Base-by-base conservation (phyloP, 257 asterid species). In the Plectranthus barbatus region DNA sequence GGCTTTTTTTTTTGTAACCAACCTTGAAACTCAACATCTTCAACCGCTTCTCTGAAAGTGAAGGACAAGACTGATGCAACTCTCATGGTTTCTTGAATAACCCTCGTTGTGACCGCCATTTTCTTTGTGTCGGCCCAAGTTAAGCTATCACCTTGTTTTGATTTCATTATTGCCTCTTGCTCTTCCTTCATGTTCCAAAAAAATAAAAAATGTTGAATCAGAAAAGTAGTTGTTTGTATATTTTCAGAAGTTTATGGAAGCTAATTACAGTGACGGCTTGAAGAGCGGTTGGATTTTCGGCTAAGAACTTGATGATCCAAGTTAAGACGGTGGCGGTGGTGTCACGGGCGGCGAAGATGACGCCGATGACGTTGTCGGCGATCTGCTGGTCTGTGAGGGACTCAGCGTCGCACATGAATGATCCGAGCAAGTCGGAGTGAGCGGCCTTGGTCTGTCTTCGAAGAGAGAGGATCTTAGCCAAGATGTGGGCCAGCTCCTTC, bases 41-140 rank as follows among this genome's bases (percentile, higher is more conserved):
- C 85, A 39, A 86, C 88, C 40, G 95, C 95, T 76, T 86, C 95
- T 69, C 95, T 81, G 78, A 86, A 86, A 0, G 95, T 86, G 64
- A 86, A 86, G 37, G 95, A 86, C 50, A 86, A 66, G 49, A 86
- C 78, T 8, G 95, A 86, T 9, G 92, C 92, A 60, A 81, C 89
- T 74, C 95, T 80, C 54, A 86, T 82, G 23, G 92, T 86, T 76
- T 86, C 95, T 73, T 82, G 87, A 70, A 86, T 82, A 29, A 86
- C 92, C 71, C 86, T 77, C 33, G 84, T 62, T 7, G 95, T 80
- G 5, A 80, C 74, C 37, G 78, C 79, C 95, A 86, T 86, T 73
- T 71, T 84, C 70, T 69, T 86, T 14, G 92, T 84, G 62, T 86
- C 90, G 12, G 36, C 73, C 86, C 84, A 86, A n/a, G 36, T 79